Base-by-base conservation (phyloP, 1,284 basidiomycete species). In the Ustilago loliicola region DNA sequence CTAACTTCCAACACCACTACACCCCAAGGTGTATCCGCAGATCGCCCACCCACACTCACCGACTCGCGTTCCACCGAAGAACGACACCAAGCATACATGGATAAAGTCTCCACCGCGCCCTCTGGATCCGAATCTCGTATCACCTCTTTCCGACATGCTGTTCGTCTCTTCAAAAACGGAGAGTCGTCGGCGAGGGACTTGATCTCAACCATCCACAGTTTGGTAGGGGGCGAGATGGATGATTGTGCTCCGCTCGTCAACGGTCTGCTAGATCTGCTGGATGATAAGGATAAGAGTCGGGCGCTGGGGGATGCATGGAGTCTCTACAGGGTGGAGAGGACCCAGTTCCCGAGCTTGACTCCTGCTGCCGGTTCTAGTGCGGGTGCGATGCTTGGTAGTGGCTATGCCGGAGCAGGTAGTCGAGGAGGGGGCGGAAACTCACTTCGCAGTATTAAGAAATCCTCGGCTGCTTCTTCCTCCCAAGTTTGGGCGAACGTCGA, bases 401-500 rank as follows among this genome's bases (percentile, higher is more conserved):
- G 69, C 2, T 67, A 67, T 23, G 67, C 67, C 0, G 65, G 66
- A 15, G 66, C 64, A 1, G 67, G 66, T 2, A 29, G 29, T 32
- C 23, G 58, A 10, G 13, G 32, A 15, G 23, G 93, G 1, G 91
- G 91, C 38, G 91, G 91, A 38, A 94, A 93, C 2, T 91, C 93
- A 3, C 91, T 95, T 29, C 89, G 96, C 64, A 94, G 92, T 79
- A 93, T 92, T 45, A 96, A 96, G 85, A 90, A 92, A 61, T 90
- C 91, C 0, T 67, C 79, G 2, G 88, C 90, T 0, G 88, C 91
- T 0, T 89, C 91, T 4, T 91, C 91, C 1, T 88, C 90, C 55
- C 90, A 91, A 69, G 90, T 97, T 0, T 94, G 91, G 92, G 94
- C 94, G 78, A 91, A 94, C 27, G 95, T 97, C 45, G 95, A 94